Base-by-base conservation (phyloP, 768 basidiomycete genomes). In the Astraeus odoratus region DNA sequence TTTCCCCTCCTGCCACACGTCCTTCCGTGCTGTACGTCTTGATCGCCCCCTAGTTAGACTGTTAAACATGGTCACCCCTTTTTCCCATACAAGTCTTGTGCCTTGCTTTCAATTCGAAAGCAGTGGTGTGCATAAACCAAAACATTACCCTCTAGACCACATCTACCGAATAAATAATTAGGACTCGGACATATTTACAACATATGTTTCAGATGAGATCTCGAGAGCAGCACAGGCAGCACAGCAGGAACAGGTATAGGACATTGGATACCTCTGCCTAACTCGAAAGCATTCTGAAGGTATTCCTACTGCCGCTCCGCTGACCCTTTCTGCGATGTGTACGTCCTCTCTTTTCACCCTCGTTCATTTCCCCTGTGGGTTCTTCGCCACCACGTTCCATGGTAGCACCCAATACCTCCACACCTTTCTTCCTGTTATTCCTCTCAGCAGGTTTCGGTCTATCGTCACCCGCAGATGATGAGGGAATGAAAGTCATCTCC, bases 231-330 rank as follows among this genome's bases (percentile, higher is more conserved):
- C n/a, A n/a, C 15, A 39, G 37, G 22, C 23, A 22, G 13, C 10
- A 31, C 30, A 31, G 12, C 16, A 25, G 37, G 12, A 39, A 39
- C 23, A 39, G 24, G 8, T 24, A 4, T 0, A 15, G 37, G 22
- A 25, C 5, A 39, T 24, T 23, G 20, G 23, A 15, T n/a, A 20
- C 9, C 3, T 10, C 37, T 7, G 5, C 19, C 37, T 39, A 41
- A 27, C 26, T 20, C 29, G 39, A 26, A 18, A 56, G 10, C 29
- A 34, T 51, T 51, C 80, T 69, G 61, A 91, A 88, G 2, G 76
- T 78, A 64, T 94, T 97, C 69, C 81, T 91, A 62, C 88, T 91
- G 24, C 93, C 95, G 59, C 91, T 96, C 42, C 95, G 74, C 42
- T 85, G 74, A 8, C 81, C 86, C 56, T 79, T 78, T 61, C 94